Percentiles rank a stretch among this genome's conserved stretches.
Evolutionary conservation across 805 yeast species (phyloP).

Genomic region (Saturnispora gosingensis): DNA sequence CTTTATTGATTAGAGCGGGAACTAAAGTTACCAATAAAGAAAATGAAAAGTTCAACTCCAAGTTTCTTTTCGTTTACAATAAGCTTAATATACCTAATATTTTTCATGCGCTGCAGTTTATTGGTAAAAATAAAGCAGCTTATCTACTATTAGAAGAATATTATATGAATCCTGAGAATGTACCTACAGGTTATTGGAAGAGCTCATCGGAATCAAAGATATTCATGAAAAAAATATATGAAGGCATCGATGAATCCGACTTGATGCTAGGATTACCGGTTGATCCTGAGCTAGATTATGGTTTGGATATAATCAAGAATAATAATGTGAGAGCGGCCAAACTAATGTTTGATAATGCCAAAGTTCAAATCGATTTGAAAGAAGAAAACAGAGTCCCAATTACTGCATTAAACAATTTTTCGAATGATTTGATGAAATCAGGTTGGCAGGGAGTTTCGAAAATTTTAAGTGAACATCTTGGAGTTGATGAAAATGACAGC

Average conservation of each 20-base stretch:
- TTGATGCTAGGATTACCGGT: constrained; percentile 57
- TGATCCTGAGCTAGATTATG: constrained; percentile 42
- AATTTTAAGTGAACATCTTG: constrained; percentile 20
- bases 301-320: constrained; percentile 34
- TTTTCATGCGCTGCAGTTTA: constrained; percentile 26
- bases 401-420: constrained; percentile 14
- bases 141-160: constrained; percentile 42
- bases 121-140: constrained; percentile 33
- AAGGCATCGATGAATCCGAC: constrained; percentile 52
- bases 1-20: constrained; percentile 33
- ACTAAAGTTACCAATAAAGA: constrained; percentile 18
- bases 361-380: constrained; percentile 36
- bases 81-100: constrained; percentile 25
- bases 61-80: constrained; percentile 25
- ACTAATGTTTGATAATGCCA: constrained; percentile 48
- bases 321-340: constrained; percentile 18
- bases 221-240: constrained; percentile 34
- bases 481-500: background rate
- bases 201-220: constrained; percentile 2
- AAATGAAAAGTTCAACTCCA: constrained; percentile 11
- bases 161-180: constrained; percentile 12
- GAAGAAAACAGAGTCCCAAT: background rate
- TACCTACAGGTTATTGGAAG: background rate
- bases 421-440: constrained; percentile 34
- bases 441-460: constrained; percentile 54